Evolutionary conservation across 169 alveolate genomes (phyloP).

Genomic region (Amoebophrya sp.): DNA sequence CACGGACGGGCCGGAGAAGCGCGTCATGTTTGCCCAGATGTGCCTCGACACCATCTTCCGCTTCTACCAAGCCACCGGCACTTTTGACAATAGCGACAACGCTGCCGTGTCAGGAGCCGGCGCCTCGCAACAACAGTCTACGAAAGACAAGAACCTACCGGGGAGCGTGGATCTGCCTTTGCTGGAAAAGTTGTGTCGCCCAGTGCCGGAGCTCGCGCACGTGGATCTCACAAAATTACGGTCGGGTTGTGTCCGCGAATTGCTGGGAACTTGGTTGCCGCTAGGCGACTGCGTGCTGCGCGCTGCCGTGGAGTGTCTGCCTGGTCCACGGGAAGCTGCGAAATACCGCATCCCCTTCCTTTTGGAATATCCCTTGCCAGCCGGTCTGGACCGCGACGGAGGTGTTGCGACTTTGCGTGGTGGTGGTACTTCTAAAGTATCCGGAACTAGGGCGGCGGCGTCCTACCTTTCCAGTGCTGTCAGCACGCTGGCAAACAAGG

Average conservation of each 20-base stretch:
- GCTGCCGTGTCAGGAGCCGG: not conserved
- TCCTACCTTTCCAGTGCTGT: no score
- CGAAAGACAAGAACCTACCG: not conserved
- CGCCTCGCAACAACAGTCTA: not conserved
- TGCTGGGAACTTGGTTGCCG: not conserved
- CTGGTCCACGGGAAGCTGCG: not conserved
- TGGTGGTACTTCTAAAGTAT: no score
- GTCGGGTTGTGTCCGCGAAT: not conserved
- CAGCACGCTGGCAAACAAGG: no score
- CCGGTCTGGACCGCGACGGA: no score
- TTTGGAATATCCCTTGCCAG: not conserved
- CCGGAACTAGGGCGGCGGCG: no score
- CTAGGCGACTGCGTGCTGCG: not conserved
- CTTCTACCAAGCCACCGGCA: not conserved
- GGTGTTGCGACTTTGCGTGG: no score
- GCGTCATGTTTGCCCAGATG: not conserved
- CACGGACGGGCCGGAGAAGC: constrained; percentile 10
- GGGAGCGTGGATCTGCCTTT: not conserved
- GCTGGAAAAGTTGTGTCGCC: not conserved
- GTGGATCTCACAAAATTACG: not conserved
- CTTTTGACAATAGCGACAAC: not conserved
- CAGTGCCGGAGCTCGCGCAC: not conserved
- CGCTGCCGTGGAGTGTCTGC: not conserved
- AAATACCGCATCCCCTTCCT: not conserved
- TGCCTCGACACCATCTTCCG: not conserved